Evolutionary conservation across 768 basidiomycete species (phyloP).

Genomic region (Leccinum incarnatum): DNA sequence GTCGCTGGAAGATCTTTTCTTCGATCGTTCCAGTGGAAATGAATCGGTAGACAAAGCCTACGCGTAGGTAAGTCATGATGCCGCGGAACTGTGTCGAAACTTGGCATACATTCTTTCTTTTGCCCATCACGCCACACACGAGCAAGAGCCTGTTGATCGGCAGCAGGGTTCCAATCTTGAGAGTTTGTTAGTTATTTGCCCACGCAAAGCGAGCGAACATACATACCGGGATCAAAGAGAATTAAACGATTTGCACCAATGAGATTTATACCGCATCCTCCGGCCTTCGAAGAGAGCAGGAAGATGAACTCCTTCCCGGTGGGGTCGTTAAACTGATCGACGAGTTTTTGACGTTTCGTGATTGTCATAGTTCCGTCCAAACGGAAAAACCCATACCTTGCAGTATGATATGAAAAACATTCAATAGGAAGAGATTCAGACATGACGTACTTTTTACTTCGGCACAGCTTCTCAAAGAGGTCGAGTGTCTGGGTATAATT

Average conservation of each 20-base stretch:
- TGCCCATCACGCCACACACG: conserved; percentile 99
- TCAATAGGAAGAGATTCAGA: background rate
- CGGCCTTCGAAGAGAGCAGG: conserved; percentile 91
- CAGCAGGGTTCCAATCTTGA: conserved; percentile 97
- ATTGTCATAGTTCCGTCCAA: conserved; percentile 95
- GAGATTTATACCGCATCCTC: conserved; percentile 95
- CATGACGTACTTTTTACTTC: conserved; percentile 68
- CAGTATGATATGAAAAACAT: background rate
- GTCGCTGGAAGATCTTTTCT: conserved; percentile 98
- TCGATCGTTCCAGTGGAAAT: conserved; percentile 97
- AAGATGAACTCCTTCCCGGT: conserved; percentile 93
- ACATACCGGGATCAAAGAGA: conserved; percentile 85
- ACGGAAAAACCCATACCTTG: conserved; percentile 85
- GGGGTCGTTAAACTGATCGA: conserved; percentile 95
- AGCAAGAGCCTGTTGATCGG: conserved; percentile 96
- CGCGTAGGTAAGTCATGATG: background rate
- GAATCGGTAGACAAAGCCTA: conserved; percentile 98
- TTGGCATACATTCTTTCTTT: conserved; percentile 91
- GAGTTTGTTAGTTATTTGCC: background rate
- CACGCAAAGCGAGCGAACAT: background rate
- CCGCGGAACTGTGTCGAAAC: background rate
- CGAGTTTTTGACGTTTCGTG: conserved; percentile 89
- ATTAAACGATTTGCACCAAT: conserved; percentile 97
- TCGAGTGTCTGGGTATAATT: conserved; percentile 97
- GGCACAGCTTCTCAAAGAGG: conserved; percentile 85